phyloP scores from a whole-genome alignment of 148 eudicot genomes.

The Amaranthus palmeri region DNA sequence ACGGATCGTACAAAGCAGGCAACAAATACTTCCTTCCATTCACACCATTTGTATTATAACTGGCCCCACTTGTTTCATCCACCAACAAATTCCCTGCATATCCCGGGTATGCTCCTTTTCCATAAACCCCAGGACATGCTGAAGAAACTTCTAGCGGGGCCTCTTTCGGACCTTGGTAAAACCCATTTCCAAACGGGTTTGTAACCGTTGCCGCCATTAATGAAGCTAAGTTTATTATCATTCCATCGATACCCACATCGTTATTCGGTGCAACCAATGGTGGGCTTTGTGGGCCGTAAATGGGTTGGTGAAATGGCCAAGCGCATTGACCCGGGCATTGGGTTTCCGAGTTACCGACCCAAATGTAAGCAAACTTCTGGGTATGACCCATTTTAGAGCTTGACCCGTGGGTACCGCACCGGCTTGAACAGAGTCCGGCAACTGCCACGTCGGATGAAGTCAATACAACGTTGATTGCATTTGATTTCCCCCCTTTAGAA shows the following conservation, averaged over 20 bases:
- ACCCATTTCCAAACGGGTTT: conserved; percentile 63
- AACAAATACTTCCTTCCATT: conserved; percentile 51
- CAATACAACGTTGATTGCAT: conserved; percentile 41
- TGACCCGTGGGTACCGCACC: conserved; percentile 49
- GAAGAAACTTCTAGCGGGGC: conserved; percentile 61
- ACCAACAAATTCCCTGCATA: conserved; percentile 51
- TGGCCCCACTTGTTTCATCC: conserved; percentile 41
- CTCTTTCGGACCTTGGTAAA: conserved; percentile 52
- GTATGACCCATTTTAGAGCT: neutral
- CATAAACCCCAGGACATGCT: conserved; percentile 60
- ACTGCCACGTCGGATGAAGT: conserved; percentile 47
- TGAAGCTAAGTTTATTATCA: conserved; percentile 55
- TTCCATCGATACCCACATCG: conserved; percentile 66
- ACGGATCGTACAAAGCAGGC: conserved; percentile 52
- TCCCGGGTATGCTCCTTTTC: conserved; percentile 61
- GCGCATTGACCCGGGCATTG: conserved; percentile 80
- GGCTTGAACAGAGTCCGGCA: conserved; percentile 39
- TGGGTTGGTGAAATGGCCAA: conserved; percentile 72
- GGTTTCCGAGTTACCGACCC: conserved; percentile 54
- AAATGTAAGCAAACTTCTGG: conserved; percentile 36
- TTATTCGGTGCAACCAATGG: conserved; percentile 56
- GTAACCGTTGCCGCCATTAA: conserved; percentile 62
- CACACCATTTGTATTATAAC: conserved; percentile 51
- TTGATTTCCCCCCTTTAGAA: conserved; percentile 19
- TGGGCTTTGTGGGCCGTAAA: conserved; percentile 60